Evolutionary conservation across 352 stramenopile genomes (phyloP), one percentile per base, ranked within the genome.

Genomic region (Phytophthora pinifolia): DNA sequence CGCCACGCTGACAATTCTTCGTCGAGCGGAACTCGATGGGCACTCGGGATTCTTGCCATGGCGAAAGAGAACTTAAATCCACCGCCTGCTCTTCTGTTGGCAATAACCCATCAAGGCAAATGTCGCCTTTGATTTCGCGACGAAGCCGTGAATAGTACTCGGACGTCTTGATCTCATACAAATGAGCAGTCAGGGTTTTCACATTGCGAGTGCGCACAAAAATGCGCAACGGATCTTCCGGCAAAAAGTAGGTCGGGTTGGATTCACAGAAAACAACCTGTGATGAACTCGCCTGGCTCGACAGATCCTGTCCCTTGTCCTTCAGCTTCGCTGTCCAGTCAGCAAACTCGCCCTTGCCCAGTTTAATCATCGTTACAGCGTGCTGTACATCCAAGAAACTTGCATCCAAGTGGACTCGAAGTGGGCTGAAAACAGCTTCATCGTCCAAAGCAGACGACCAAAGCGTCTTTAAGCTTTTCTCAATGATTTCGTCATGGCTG

Each of bases 121-220:
- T 76, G 22, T 83, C 61, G 6, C 74, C 69, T 25, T 64, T 66
- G 9, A 88, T 69, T 47, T 83, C 70, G 37, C 54, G 59, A 8
- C 75, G 72, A 30, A 76, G 53, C 8, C 71, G 68, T 13, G 63
- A 67, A 46, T 84, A 85, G 32, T 83, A 79, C 56, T 88, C 78
- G 9, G 70, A 55, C 9, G 75, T 79, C 33, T 82, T 76, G 34
- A 88, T 76, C 45, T 86, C 65, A 44, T 83, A 88, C 9, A 88
- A 41, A 43, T 88, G 75, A 1, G 77, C 72, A 2, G 70, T 86
- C 18, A 88, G 41, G 2, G 51, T 62, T 32, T 82, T 73, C 6
- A 83, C 65, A 47, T 86, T 86, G 8, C 69, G 64, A 14, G 77
- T 65, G 15, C 67, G 61, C 2, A 86, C 53, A 17, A 67, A 61